Evolutionary conservation across 495 filamentous ascomycete species (phyloP).

Genomic region (Daldinia vernicosa): DNA sequence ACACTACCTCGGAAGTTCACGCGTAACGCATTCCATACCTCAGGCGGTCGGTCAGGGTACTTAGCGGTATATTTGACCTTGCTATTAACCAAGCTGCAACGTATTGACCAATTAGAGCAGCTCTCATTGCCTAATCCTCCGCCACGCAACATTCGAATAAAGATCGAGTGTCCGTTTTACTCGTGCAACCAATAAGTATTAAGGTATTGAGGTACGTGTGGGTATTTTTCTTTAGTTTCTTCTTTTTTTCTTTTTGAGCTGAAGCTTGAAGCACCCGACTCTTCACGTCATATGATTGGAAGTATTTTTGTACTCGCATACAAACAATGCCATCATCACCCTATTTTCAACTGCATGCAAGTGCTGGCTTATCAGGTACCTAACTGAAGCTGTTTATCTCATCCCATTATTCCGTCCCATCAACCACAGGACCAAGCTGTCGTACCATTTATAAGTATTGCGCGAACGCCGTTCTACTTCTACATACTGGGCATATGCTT

Average conservation of each 20-base stretch:
- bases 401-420: constrained; percentile 5
- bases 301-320: constrained; percentile 28
- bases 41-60: background rate
- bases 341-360: constrained; percentile 37
- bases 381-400: background rate
- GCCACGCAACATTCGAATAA: background rate
- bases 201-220: constrained; percentile 16
- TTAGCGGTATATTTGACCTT: background rate
- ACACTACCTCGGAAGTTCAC: too few relatives aligned
- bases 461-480: constrained; percentile 1
- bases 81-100: background rate
- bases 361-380: constrained; percentile 36
- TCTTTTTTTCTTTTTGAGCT: constrained; percentile 7
- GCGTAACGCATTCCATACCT: background rate
- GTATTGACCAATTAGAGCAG: background rate
- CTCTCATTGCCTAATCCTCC: constrained; percentile 2
- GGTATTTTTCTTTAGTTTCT: constrained; percentile 11
- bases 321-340: constrained; percentile 45
- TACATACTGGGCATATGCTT: constrained; percentile 3
- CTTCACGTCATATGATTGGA: constrained; percentile 40
- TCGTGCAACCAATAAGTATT: background rate
- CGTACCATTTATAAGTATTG: constrained; percentile 10
- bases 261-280: constrained; percentile 34
- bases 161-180: background rate
- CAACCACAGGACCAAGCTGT: background rate